Percentiles rank a stretch among this genome's conserved stretches.
Evolutionary conservation across 169 alveolate genomes (phyloP).

Genomic region (Pseudocohnilembus persalinus): DNA sequence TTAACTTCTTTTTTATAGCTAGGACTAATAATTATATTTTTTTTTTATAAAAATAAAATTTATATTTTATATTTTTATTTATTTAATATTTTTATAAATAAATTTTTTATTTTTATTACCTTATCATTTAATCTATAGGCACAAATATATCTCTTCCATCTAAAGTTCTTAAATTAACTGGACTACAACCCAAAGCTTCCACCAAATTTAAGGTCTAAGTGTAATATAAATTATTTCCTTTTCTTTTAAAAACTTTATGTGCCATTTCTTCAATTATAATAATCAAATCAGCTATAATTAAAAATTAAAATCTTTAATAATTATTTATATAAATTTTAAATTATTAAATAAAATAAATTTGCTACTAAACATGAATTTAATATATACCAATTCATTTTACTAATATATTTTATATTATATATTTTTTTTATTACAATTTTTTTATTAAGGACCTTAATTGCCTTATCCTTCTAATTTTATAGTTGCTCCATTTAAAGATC

Average conservation of each 20-base stretch:
- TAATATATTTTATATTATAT: constrained; percentile 21
- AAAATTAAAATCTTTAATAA: no score
- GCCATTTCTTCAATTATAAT: constrained; percentile 32
- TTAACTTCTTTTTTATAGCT: background rate
- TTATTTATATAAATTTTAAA: no score
- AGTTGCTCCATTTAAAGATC: constrained; percentile 52
- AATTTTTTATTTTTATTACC: background rate
- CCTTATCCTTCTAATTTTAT: constrained; percentile 38
- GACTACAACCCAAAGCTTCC: background rate
- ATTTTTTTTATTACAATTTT: constrained; percentile 24
- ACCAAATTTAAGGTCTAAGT: background rate
- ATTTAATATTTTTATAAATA: no score
- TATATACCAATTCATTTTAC: constrained; percentile 38
- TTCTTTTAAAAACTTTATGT: constrained; percentile 39
- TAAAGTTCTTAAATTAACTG: background rate
- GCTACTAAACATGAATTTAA: no score
- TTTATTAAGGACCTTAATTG: constrained; percentile 31
- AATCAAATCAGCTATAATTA: constrained; percentile 26
- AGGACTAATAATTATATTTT: background rate
- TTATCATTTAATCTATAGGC: background rate
- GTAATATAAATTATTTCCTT: constrained; percentile 4
- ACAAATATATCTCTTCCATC: background rate
- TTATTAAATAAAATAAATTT: no score
- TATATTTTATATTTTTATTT: no score
- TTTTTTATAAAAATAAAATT: no score